These are phyloP conservation scores for Lachancea fermentati DNA, from an alignment of 805 yeast genomes.

Conservation along the genomic window DNA sequence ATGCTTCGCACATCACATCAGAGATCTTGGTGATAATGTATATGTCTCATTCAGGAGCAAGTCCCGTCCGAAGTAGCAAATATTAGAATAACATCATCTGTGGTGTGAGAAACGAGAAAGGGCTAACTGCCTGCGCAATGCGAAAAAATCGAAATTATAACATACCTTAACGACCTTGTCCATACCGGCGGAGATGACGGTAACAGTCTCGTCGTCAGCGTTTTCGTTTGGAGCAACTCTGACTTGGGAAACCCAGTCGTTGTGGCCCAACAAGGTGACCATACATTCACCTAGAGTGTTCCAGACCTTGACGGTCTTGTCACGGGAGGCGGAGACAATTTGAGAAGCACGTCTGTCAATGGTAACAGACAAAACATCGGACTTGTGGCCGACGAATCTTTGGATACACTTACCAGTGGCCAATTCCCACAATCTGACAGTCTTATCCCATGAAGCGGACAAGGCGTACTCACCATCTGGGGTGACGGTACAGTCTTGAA, in stretches of 20 bases:
- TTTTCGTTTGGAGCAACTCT: slow-evolving; percentile 78
- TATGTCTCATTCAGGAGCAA: slow-evolving; percentile 87
- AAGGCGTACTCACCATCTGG: slow-evolving; percentile 97
- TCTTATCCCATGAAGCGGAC: slow-evolving; percentile 99
- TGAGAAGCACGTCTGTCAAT: slow-evolving; percentile 95
- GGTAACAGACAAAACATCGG: slow-evolving; percentile 96
- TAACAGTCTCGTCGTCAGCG: slow-evolving; percentile 32
- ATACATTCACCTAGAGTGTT: slow-evolving; percentile 96
- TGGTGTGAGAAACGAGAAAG: slow-evolving; percentile 6
- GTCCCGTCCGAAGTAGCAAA: slow-evolving; percentile 99
- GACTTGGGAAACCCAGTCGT: slow-evolving; percentile 98
- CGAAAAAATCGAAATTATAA: slow-evolving; percentile 27
- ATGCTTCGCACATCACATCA: slow-evolving; percentile 45
- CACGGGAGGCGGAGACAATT: slow-evolving; percentile 98
- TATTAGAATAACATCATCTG: slow-evolving; percentile 72
- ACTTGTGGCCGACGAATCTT: slow-evolving; percentile 97
- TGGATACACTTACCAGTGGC: slow-evolving; percentile 87
- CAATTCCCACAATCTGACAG: slow-evolving; percentile 96
- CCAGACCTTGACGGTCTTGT: slow-evolving; percentile 99
- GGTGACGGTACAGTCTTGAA: slow-evolving; percentile 94
- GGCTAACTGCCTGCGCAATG: background rate
- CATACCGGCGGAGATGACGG: slow-evolving; percentile 96
- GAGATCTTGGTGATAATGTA: slow-evolving; percentile 96
- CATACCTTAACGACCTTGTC: slow-evolving; percentile 99
- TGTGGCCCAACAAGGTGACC: slow-evolving; percentile 91